Evolutionary conservation across 176 grass and related monocot species (phyloP).

Genomic region (Triticum turgidum): DNA sequence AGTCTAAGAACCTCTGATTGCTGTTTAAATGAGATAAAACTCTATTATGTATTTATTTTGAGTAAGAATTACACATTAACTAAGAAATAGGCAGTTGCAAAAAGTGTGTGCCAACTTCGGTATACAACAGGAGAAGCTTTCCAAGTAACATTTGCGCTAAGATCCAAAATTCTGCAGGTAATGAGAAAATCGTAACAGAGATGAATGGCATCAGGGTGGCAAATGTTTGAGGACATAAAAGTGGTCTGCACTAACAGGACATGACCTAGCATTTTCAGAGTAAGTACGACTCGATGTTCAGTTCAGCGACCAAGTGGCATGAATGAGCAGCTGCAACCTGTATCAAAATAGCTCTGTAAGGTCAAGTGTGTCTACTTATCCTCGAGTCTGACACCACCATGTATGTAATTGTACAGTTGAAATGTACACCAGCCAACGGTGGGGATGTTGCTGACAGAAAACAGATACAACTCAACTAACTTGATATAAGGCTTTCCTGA

Average conservation of each 20-base stretch:
- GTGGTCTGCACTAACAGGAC: constrained; percentile 74
- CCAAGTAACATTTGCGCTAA: background rate
- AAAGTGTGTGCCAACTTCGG: background rate
- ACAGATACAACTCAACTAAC: background rate
- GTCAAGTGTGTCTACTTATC: background rate
- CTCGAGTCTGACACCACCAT: background rate
- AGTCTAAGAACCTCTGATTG: too few relatives aligned
- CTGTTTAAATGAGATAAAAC: too few relatives aligned
- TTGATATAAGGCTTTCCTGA: background rate
- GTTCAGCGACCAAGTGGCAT: constrained; percentile 29
- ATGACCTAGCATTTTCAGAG: constrained; percentile 76
- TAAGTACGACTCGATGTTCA: constrained; percentile 69
- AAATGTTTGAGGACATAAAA: constrained; percentile 76
- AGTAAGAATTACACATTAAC: too few relatives aligned
- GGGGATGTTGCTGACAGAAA: background rate
- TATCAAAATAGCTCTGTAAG: constrained; percentile 31
- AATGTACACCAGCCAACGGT: background rate
- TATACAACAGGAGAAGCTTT: background rate
- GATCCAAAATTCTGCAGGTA: background rate
- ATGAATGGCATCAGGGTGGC: constrained; percentile 72
- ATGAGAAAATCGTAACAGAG: constrained; percentile 24
- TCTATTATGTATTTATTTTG: too few relatives aligned
- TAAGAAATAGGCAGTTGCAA: too few relatives aligned
- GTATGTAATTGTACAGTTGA: background rate
- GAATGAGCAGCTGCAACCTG: constrained; percentile 80